A percentile compares a stretch with the other conserved stretches of the same genome.
Evolutionary conservation across 169 alveolate species (phyloP).

Genomic region (Plasmodium fragile): DNA sequence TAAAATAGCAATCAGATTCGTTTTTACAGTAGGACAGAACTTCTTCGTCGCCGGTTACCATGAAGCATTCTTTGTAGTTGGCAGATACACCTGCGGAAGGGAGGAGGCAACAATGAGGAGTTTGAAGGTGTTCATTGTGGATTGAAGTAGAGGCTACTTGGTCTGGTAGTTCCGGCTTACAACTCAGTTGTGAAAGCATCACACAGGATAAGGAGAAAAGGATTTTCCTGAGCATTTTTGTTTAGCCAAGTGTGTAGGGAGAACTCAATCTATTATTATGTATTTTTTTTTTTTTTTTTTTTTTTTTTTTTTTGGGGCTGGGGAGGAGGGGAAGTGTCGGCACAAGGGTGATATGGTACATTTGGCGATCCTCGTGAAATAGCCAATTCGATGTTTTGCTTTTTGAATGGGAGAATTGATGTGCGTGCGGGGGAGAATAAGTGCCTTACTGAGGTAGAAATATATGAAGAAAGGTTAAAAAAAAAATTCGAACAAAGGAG

Average conservation of each 20-base stretch:
- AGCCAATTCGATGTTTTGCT: neutral
- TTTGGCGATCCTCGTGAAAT: neutral
- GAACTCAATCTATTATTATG: neutral
- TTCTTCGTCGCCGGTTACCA: conserved; percentile 23
- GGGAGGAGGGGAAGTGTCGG: neutral
- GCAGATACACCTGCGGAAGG: conserved; percentile 7
- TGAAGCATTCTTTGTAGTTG: conserved; percentile 21
- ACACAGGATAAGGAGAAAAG: neutral
- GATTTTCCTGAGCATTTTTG: neutral
- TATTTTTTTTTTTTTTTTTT: too few species aligned
- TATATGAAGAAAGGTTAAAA: neutral
- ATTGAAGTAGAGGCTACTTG: neutral
- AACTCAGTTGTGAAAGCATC: neutral
- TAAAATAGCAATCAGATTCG: conserved; percentile 37
- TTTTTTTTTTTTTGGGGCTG: too few species aligned
- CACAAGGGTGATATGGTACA: neutral
- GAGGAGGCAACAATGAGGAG: neutral
- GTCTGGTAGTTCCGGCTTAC: neutral
- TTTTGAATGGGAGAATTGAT: neutral
- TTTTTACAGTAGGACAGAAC: conserved; percentile 60
- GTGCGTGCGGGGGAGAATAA: neutral
- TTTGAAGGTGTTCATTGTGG: neutral
- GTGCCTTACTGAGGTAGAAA: neutral
- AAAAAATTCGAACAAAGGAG: neutral
- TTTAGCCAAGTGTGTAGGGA: neutral